Evolutionary conservation across 768 basidiomycete genomes (phyloP), one percentile per base, ranked within the genome.

Genomic region (Kwoniella sp.): DNA sequence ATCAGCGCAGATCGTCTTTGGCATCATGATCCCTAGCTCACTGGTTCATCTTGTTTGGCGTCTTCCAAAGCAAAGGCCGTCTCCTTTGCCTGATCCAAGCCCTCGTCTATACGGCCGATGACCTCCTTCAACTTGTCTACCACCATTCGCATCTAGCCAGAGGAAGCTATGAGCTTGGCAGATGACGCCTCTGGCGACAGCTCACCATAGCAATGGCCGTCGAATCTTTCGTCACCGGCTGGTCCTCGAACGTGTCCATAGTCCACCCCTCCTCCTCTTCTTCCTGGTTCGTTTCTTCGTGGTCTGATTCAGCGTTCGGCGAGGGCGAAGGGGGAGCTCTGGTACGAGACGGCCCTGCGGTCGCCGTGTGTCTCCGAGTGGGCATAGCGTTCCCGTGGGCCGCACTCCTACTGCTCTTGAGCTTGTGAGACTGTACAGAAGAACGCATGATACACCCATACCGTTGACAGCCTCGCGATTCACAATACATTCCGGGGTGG

Each of bases 191-290:
- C 9, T 12, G 19, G n/a, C n/a, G n/a, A n/a, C n/a, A n/a, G n/a
- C 59, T 9, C 28, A 62, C 60, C 28, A 25, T 26, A 34, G 23
- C 32, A 11, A 45, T 33, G 15, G 32, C 32, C 8, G 33, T 22
- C 12, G n/a, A 10, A 10, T 29, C 49, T 19, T 49, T 51, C 4
- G 26, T 25, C 15, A 59, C 43, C 2, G 53, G 46, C n/a, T 37
- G 42, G 22, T 56, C 42, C 33, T 43, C 31, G 31, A 63, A 69
- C 7, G 61, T 59, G 1, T 54, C 55, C 36, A 38, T 53, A 5
- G 64, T 69, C 67, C 67, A 69, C 33, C 53, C 59, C 34, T 52
- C 51, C 37, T 49, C 63, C 33, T 58, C 51, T n/a, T 50, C 42
- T 10, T 43, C n/a, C n/a, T n/a, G n/a, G n/a, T n/a, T n/a, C n/a